These are phyloP conservation scores for Diplodia mutila DNA, from an alignment of 2,329 filamentous ascomycete genomes.

Conservation along the genomic window DNA sequence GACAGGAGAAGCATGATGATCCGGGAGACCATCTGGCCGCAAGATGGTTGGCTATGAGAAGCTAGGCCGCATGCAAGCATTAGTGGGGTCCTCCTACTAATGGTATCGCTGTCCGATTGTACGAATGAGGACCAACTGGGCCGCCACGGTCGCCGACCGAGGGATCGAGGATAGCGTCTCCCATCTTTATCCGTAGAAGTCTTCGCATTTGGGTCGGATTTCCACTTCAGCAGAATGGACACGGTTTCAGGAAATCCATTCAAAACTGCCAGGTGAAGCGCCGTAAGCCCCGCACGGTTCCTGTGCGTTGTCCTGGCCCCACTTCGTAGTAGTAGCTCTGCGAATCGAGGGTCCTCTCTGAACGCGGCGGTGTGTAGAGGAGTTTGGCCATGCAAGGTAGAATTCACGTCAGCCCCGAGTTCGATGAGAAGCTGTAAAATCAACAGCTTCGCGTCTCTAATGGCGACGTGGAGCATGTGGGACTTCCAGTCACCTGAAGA, in stretches of 20 bases:
- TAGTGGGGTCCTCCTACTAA: background rate
- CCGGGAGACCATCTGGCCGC: too few species aligned
- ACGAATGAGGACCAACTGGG: too few species aligned
- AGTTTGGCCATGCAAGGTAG: background rate
- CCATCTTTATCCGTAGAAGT: background rate
- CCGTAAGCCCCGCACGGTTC: background rate
- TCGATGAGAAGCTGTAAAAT: background rate
- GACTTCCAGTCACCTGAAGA: background rate
- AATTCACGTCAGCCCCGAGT: background rate
- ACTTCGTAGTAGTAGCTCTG: background rate
- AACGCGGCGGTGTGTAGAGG: background rate
- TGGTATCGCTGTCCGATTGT: too few species aligned
- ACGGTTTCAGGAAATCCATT: background rate
- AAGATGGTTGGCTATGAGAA: background rate
- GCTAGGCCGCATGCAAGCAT: conserved; percentile 1
- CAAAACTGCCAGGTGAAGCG: background rate
- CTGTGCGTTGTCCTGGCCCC: background rate
- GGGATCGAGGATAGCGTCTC: too few species aligned
- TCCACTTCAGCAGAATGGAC: background rate
- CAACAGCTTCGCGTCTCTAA: background rate
- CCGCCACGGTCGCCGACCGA: too few species aligned
- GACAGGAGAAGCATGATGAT: background rate
- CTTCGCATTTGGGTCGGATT: background rate
- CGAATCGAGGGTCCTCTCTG: background rate
- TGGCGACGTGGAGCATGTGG: background rate